phyloP scores from a whole-genome alignment of 2,329 filamentous ascomycete genomes.

The Calonectria pteridis region DNA sequence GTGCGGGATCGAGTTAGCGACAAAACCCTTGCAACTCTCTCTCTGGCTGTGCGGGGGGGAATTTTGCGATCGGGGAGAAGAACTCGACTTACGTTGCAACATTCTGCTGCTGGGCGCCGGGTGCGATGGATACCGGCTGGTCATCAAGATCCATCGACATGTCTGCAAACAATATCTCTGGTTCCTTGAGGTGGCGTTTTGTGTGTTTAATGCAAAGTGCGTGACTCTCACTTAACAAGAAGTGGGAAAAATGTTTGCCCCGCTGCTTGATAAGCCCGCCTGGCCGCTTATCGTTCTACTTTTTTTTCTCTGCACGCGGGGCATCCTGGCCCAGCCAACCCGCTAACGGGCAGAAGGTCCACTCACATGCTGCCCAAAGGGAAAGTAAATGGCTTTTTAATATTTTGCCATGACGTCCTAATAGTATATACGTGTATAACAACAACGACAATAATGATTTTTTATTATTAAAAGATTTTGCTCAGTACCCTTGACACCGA shows the following conservation, averaged over 20 bases:
- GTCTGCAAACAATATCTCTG: slow-evolving; percentile 35
- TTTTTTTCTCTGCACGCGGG: slow-evolving; percentile 42
- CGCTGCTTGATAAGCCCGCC: slow-evolving; percentile 54
- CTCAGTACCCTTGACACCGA: slow-evolving; percentile 71
- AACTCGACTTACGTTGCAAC: slow-evolving; percentile 55
- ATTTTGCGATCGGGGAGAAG: neutral
- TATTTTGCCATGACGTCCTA: slow-evolving; percentile 15
- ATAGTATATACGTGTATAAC: neutral
- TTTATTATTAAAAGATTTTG: slow-evolving; percentile 70
- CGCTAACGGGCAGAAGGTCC: slow-evolving; percentile 30
- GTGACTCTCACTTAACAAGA: slow-evolving; percentile 36
- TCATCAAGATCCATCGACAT: slow-evolving; percentile 62
- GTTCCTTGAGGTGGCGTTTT: slow-evolving; percentile 24
- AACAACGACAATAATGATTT: slow-evolving; percentile 10
- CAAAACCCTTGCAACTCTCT: neutral
- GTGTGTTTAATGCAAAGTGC: slow-evolving; percentile 33
- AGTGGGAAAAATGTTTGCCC: slow-evolving; percentile 52
- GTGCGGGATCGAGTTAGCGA: slow-evolving; percentile 20
- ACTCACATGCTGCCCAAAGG: slow-evolving; percentile 25
- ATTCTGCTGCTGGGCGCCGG: slow-evolving; percentile 47
- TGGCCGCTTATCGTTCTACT: slow-evolving; percentile 45
- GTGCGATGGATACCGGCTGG: slow-evolving; percentile 54
- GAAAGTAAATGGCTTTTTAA: neutral
- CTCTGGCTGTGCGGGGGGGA: slow-evolving; percentile 35
- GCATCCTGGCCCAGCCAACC: slow-evolving; percentile 36